Evolutionary conservation across 2,329 filamentous ascomycete genomes (phyloP), one percentile per base, ranked within the genome.

Genomic region (Didymella segeticola): DNA sequence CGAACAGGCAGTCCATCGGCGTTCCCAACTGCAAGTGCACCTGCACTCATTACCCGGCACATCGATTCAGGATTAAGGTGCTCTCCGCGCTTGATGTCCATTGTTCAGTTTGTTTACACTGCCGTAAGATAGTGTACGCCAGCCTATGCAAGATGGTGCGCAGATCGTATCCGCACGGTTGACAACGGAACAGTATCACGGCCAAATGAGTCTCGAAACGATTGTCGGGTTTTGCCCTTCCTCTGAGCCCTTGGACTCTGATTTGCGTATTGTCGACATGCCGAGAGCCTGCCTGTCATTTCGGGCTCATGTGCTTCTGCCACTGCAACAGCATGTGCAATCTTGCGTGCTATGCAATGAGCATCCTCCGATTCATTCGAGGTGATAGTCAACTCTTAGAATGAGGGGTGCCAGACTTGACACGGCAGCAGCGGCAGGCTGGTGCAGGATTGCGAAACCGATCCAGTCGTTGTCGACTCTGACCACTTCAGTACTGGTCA

Each of bases 1-100:
- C 5, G 14, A 45, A 49, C 17, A 46, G 29, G 51, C 17, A 54
- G 25, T 46, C 23, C 9, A 41, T 17, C 51, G 39, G 33, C 23
- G 22, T 31, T 23, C 30, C 29, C 37, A 20, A 15, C 29, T 33
- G 31, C 34, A 25, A 33, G 33, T 22, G 19, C 20, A 8, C 22
- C 10, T 36, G 30, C 38, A 48, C 27, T 17, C 6, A 31, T 43
- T 34, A 30, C 25, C 33, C 36, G 27, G 19, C 22, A 9, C 3
- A 14, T 20, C 10, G 29, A 22, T 29, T 9, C 22, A 45, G 25
- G 29, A n/a, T n/a, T n/a, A 19, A 37, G 3, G n/a, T 5, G 19
- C 6, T 15, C 29, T 26, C 38, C 15, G 31, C 33, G 34, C 10
- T 22, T 39, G 20, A 43, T 5, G 30, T 43, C 12, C 19, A 22